Conservation (phyloP, 2,329 filamentous ascomycete species). For the Colletotrichum limetticola region DNA sequence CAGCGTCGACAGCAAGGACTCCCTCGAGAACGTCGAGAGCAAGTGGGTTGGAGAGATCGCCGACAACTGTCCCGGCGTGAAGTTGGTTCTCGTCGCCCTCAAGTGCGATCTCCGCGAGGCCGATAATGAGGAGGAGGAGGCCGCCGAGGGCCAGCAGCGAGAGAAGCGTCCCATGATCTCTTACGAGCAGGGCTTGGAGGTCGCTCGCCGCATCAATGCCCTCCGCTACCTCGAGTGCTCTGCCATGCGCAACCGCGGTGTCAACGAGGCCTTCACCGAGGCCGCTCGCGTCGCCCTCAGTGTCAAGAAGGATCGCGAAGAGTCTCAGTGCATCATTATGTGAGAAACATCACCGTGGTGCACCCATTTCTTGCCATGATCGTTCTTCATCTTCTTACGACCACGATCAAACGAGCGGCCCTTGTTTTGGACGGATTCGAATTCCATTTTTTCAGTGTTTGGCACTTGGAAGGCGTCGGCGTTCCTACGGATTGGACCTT, state of each 20-base stretch:
- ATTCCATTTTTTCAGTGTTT: constrained; percentile 12
- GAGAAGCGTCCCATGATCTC: constrained; percentile 79
- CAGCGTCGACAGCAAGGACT: constrained; percentile 95
- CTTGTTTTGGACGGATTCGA: constrained; percentile 23
- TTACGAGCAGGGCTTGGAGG: constrained; percentile 91
- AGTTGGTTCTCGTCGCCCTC: constrained; percentile 92
- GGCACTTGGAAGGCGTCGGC: constrained; percentile 34
- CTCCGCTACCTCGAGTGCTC: constrained; percentile 98
- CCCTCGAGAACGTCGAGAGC: constrained; percentile 96
- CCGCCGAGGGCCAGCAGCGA: constrained; percentile 50
- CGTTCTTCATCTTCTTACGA: not conserved
- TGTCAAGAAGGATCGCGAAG: constrained; percentile 73
- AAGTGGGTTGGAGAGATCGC: constrained; percentile 99
- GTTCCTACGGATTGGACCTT: constrained; percentile 30
- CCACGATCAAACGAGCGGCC: constrained; percentile 23
- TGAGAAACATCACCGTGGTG: constrained; percentile 43
- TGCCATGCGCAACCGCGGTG: constrained; percentile 96
- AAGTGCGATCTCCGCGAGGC: constrained; percentile 96
- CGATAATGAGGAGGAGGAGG: constrained; percentile 75
- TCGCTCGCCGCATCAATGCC: constrained; percentile 90
- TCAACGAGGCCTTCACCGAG: constrained; percentile 99
- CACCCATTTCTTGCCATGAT: not conserved
- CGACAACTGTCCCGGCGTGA: constrained; percentile 96
- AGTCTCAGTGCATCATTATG: constrained; percentile 71
- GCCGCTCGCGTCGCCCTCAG: constrained; percentile 91